Conservation (phyloP, 441 rosid genomes). For the Sinapis alba region DNA sequence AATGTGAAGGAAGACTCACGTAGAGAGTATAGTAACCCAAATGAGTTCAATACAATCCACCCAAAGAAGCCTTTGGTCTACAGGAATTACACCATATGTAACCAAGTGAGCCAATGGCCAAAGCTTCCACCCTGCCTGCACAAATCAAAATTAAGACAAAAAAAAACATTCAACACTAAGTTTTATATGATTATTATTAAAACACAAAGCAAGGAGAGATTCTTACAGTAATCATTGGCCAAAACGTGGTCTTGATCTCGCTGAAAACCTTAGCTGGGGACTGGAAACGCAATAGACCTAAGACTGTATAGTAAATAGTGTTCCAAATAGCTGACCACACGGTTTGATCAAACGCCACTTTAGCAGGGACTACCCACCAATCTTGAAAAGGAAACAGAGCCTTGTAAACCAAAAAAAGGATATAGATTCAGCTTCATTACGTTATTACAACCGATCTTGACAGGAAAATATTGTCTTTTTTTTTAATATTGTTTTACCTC, state of each 20-base stretch:
- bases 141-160: background rate
- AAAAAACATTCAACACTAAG: background rate
- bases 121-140: conserved; percentile 3
- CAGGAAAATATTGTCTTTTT: background rate
- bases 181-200: background rate
- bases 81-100: conserved; percentile 49
- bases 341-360: conserved; percentile 89
- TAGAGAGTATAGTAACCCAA: conserved; percentile 85
- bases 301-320: conserved; percentile 67
- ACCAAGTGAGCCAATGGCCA: conserved; percentile 5
- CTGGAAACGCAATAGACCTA: conserved; percentile 82
- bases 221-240: conserved; percentile 87
- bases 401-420: conserved; percentile 40
- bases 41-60: conserved; percentile 91
- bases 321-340: conserved; percentile 93
- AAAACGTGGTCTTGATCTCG: conserved; percentile 74
- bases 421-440: conserved; percentile 25
- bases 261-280: conserved; percentile 55
- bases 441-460: background rate
- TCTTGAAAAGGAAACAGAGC: conserved; percentile 82
- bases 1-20: conserved; percentile 48
- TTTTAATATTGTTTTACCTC: conserved; percentile 51
- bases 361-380: conserved; percentile 97
- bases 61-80: conserved; percentile 85
- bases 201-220: background rate